Evolutionary conservation across 257 asterid species (phyloP).

Genomic region (Nicotiana tabacum): DNA sequence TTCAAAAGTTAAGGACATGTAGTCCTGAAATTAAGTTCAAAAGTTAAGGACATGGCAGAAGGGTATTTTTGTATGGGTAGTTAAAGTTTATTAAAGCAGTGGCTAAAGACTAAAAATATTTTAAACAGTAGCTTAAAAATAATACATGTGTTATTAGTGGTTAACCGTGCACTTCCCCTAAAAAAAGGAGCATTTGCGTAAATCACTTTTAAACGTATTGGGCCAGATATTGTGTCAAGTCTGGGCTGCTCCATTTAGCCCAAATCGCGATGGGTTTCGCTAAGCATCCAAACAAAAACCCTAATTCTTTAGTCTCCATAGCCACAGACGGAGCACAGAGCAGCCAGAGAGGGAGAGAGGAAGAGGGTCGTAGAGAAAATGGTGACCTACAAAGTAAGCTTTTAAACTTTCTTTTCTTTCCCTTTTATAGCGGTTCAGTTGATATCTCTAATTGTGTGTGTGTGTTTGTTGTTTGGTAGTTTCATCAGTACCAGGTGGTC

Average conservation of each 20-base stretch:
- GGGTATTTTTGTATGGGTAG: too few relatives aligned
- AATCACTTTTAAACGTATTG: not conserved
- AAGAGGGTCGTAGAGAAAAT: not conserved
- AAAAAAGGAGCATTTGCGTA: too few relatives aligned
- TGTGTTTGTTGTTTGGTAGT: not conserved
- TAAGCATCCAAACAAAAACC: not conserved
- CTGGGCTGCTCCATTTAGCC: not conserved
- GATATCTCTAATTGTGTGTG: not conserved
- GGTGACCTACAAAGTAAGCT: slow-evolving; percentile 8
- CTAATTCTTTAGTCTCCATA: not conserved
- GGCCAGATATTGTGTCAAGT: not conserved
- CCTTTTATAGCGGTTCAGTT: not conserved
- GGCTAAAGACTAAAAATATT: too few relatives aligned
- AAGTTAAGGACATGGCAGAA: too few relatives aligned
- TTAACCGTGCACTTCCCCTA: too few relatives aligned
- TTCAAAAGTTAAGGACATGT: too few relatives aligned
- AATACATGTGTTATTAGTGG: too few relatives aligned
- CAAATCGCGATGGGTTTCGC: not conserved
- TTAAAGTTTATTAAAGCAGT: too few relatives aligned
- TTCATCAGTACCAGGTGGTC: slow-evolving; percentile 13
- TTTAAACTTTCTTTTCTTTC: not conserved
- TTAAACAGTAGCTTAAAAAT: too few relatives aligned
- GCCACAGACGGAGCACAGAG: not conserved
- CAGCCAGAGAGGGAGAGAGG: not conserved
- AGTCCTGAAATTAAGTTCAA: too few relatives aligned